phyloP scores from a whole-genome alignment of 768 basidiomycete genomes.

The Amanita jacksonii region DNA sequence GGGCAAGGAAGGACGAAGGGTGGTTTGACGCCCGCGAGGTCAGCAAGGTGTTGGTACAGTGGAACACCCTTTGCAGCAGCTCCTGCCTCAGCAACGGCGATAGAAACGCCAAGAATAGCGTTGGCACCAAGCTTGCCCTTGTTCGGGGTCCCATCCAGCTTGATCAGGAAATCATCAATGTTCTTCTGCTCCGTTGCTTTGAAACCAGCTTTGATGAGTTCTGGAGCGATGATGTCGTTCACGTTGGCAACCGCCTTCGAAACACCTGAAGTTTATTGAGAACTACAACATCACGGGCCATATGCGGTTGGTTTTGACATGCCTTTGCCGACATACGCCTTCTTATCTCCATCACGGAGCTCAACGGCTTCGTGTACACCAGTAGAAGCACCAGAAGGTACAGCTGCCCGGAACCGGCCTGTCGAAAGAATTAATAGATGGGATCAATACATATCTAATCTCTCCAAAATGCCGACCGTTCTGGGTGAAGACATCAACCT shows the following conservation, averaged over 20 bases:
- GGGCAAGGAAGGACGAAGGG: constrained; percentile 90
- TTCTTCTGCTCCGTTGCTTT: constrained; percentile 88
- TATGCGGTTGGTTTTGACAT: constrained; percentile 16
- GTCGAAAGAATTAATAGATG: constrained; percentile 12
- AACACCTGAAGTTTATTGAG: constrained; percentile 54
- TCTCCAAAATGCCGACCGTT: constrained; percentile 48
- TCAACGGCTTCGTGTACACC: constrained; percentile 98
- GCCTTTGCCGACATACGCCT: constrained; percentile 94
- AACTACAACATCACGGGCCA: neutral
- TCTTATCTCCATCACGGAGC: constrained; percentile 94
- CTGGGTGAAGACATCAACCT: constrained; percentile 80
- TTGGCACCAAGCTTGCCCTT: constrained; percentile 99
- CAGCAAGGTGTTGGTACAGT: constrained; percentile 93
- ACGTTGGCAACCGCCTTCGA: constrained; percentile 90
- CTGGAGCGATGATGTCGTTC: constrained; percentile 85
- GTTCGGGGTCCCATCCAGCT: constrained; percentile 94
- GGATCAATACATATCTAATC: constrained; percentile 1
- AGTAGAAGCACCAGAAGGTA: constrained; percentile 97
- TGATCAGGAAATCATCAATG: constrained; percentile 96
- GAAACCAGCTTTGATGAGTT: constrained; percentile 75
- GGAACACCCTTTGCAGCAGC: constrained; percentile 94
- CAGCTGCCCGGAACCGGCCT: constrained; percentile 91
- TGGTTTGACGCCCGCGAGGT: constrained; percentile 89
- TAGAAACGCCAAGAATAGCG: constrained; percentile 97
- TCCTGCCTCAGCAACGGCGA: constrained; percentile 88